Base-by-base conservation (phyloP, 805 yeast species). In the Cyberlindnera mississippiensis region DNA sequence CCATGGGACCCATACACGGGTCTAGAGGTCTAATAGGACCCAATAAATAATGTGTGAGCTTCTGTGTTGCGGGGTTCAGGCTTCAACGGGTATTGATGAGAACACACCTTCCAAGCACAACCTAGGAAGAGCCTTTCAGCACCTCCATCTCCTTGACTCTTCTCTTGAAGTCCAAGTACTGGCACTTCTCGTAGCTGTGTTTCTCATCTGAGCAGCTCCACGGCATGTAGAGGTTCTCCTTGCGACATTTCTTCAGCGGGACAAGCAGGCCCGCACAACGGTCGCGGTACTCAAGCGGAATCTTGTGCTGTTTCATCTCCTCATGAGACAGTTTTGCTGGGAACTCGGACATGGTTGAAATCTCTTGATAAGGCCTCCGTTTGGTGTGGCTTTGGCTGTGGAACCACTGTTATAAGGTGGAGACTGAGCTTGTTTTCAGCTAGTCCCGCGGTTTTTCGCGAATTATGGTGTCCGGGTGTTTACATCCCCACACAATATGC, bases 141-240 rank as follows among this genome's bases (percentile, higher is more conserved):
- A 71, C 72, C 56, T 78, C 75, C 62, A 84, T 69, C 66, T 83
- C 90, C 59, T 78, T 71, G 44, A 83, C 85, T 65, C 96, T 77
- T 68, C 93, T 77, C 61, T 80, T 74, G 68, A 82, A 85, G 60
- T 87, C 95, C 62, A 80, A 63, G 61, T 83, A 83, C 64, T 86
- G 85, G 63, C 96, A 86, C 60, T 84, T 84, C 63, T 86, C 96
- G 72, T 89, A 87, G 32, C 72, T 80, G 54, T 87, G 95, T 61
- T 88, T 78, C 66, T 82, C 87, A 50, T 82, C 82, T 44, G 74
- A 71, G 55, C 96, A 86, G 53, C 76, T 78, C 85, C 85, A 80
- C 24, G 86, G 86, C 60, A 79, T 51, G 53, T 66, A 80, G 57
- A 67, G 63, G 11, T 73, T 71, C 52, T 79, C 81, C 38, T 67